Conservation (phyloP, 2,329 filamentous ascomycete genomes). For the Fusarium ambrosium region DNA sequence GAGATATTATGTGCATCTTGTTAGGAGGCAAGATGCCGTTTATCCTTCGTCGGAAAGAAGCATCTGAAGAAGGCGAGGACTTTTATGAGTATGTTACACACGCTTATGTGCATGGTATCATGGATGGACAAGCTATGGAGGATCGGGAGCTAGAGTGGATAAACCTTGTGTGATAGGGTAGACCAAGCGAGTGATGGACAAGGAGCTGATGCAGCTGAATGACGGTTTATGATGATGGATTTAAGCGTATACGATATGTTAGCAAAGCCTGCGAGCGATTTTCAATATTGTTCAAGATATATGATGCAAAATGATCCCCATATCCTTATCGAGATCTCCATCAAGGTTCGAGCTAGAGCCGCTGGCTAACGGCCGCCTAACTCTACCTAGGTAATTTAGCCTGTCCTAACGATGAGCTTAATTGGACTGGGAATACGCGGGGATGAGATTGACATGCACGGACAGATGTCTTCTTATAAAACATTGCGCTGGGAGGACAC, state of each 20-base stretch:
- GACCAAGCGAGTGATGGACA: background rate
- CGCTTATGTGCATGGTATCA: background rate
- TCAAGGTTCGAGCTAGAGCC: background rate
- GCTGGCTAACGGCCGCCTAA: background rate
- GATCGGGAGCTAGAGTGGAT: background rate
- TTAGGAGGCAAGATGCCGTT: background rate
- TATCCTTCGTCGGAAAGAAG: background rate
- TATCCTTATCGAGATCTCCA: background rate
- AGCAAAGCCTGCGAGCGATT: background rate
- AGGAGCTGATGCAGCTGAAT: background rate
- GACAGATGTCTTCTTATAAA: background rate
- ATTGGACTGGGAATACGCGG: background rate
- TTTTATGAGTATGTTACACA: background rate
- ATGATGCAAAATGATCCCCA: background rate
- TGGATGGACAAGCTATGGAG: slow-evolving; percentile 6
- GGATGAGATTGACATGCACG: background rate
- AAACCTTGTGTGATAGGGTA: slow-evolving; percentile 40
- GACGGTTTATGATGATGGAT: too few species aligned
- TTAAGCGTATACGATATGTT: background rate
- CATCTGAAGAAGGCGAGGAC: background rate
- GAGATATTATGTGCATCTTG: background rate
- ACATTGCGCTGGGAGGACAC: background rate
- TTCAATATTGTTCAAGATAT: background rate
- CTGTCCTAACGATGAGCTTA: background rate
- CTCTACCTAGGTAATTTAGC: background rate